A percentile compares a stretch with the other conserved stretches of the same genome.
These are phyloP conservation scores for Eutypa lata DNA, from an alignment of 2,329 filamentous ascomycete species.

Conservation along the genomic window DNA sequence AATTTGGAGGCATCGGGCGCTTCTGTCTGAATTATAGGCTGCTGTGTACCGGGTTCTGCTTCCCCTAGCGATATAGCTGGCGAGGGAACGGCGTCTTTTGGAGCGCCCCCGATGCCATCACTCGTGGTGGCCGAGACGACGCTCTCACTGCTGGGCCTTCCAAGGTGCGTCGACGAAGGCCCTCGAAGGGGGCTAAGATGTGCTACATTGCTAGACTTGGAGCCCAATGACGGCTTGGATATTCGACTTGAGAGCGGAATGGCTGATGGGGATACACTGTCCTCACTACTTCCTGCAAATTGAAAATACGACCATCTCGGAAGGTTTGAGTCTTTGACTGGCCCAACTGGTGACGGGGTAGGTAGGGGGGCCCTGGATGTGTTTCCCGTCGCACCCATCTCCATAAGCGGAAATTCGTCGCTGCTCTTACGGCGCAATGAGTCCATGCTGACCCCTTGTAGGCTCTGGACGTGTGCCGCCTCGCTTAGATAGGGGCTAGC, in stretches of 20 bases:
- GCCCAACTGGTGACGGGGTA: neutral
- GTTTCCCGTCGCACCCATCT: neutral
- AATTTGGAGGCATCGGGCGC: neutral
- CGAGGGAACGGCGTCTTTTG: neutral
- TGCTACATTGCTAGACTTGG: neutral
- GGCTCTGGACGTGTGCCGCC: slow-evolving; percentile 44
- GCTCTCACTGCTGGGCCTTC: neutral
- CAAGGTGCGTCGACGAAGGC: neutral
- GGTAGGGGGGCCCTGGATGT: neutral
- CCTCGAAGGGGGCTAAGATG: neutral
- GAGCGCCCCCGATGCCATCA: neutral
- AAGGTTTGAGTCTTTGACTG: neutral
- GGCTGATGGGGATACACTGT: neutral
- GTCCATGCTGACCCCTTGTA: slow-evolving; percentile 30
- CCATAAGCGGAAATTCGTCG: slow-evolving; percentile 3
- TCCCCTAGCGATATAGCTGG: neutral
- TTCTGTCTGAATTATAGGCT: neutral
- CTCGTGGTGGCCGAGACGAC: neutral
- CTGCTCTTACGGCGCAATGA: slow-evolving; percentile 5
- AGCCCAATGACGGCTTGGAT: neutral
- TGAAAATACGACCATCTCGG: neutral
- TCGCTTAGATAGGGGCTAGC: slow-evolving; percentile 46
- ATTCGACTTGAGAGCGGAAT: neutral
- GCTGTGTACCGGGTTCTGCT: neutral
- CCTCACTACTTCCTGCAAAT: neutral